A percentile compares a stretch with the other conserved stretches of the same genome.
These are phyloP conservation scores for Turnera subulata DNA, from an alignment of 345 rosid genomes.

Conservation along the genomic window DNA sequence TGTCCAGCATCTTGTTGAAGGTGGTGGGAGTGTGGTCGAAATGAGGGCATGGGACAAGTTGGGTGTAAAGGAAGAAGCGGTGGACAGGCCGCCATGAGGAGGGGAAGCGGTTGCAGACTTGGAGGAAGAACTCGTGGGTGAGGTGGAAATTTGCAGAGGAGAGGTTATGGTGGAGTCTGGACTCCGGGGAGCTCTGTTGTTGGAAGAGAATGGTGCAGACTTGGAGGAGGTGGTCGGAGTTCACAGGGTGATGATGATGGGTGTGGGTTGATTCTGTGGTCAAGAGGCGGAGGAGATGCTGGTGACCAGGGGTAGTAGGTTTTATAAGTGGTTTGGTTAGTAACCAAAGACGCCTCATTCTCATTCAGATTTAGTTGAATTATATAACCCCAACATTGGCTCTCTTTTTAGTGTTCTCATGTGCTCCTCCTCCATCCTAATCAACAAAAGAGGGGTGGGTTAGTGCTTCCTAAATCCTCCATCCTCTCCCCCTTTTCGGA, in stretches of 20 bases:
- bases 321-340: neutral
- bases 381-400: too few species aligned
- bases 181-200: conserved; percentile 61
- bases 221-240: conserved; percentile 52
- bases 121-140: conserved; percentile 77
- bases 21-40: conserved; percentile 51
- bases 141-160: conserved; percentile 35
- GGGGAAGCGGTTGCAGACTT: conserved; percentile 77
- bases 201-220: conserved; percentile 83
- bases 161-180: conserved; percentile 59
- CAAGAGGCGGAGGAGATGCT: conserved; percentile 12
- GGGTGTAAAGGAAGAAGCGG: conserved; percentile 64
- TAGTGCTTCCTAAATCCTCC: too few species aligned
- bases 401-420: too few species aligned
- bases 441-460: too few species aligned
- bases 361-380: too few species aligned
- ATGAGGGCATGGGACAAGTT: conserved; percentile 20
- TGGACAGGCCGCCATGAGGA: conserved; percentile 81
- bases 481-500: too few species aligned
- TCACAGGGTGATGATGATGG: conserved; percentile 21
- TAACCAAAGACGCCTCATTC: neutral
- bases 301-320: neutral
- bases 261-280: conserved; percentile 4
- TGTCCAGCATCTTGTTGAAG: conserved; percentile 61
- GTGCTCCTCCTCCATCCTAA: too few species aligned